phyloP scores from a whole-genome alignment of 1,284 basidiomycete genomes.

The Malassezia equina region DNA sequence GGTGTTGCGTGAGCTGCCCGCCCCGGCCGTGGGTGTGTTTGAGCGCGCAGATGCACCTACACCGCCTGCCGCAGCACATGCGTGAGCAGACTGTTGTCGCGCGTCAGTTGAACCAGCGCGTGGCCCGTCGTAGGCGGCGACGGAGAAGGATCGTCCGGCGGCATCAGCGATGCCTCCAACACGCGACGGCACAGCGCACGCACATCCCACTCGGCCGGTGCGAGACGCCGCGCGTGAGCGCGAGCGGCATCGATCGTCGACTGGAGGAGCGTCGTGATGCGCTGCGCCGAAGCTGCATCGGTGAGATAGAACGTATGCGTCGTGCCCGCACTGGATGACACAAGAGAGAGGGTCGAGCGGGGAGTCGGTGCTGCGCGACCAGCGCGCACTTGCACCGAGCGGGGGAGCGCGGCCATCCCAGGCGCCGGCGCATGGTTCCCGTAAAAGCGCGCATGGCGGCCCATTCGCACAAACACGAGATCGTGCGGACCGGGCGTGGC shows the following conservation, averaged over 20 bases:
- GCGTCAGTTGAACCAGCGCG: constrained; percentile 7
- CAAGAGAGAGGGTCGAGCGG: constrained; percentile 8
- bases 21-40: constrained; percentile 7
- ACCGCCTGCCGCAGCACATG: constrained; percentile 3
- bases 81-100: constrained; percentile 12
- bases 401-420: constrained; percentile 3
- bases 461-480: constrained; percentile 35
- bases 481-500: constrained; percentile 28
- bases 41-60: not conserved
- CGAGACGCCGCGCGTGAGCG: not conserved
- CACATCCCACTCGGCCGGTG: not conserved
- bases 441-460: constrained; percentile 32
- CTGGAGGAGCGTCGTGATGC: not conserved
- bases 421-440: not conserved
- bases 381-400: not conserved
- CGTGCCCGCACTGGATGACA: not conserved
- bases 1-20: constrained; percentile 7
- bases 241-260: not conserved
- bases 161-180: constrained; percentile 3
- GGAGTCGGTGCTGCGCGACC: not conserved
- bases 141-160: not conserved
- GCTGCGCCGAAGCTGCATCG: not conserved
- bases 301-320: constrained; percentile 5
- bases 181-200: constrained; percentile 7
- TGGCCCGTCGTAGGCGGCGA: constrained; percentile 1